phyloP scores from a whole-genome alignment of 139 green algal genomes.

The Coelastrella sp. region DNA sequence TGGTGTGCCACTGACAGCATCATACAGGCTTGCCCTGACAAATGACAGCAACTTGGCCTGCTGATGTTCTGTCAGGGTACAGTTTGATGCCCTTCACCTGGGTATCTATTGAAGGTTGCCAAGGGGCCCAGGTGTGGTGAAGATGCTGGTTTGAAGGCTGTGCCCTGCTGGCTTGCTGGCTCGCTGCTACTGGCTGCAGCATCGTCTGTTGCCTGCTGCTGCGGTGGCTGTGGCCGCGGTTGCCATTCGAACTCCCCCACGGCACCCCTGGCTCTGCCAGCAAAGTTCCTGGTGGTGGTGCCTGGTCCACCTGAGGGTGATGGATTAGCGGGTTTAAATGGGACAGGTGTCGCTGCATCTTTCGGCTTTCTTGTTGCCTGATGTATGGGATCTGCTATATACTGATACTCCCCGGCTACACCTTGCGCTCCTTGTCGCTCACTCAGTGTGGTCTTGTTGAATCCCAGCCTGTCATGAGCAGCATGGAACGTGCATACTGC shows the following conservation, averaged over 20 bases:
- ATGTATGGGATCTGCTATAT: constrained; percentile 53
- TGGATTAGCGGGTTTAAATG: constrained; percentile 69
- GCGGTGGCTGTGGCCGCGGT: constrained; percentile 14
- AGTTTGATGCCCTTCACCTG: too few relatives aligned
- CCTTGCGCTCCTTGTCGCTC: constrained; percentile 51
- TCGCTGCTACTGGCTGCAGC: not conserved
- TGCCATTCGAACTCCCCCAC: constrained; percentile 46
- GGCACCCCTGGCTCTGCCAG: constrained; percentile 28
- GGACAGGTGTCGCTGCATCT: constrained; percentile 33
- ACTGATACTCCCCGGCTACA: constrained; percentile 53
- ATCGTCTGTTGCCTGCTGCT: not conserved
- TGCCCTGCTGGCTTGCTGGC: not conserved
- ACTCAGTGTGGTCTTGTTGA: constrained; percentile 64
- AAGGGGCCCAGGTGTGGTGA: constrained; percentile 24
- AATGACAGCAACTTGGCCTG: too few relatives aligned
- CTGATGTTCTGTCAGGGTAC: too few relatives aligned
- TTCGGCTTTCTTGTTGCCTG: constrained; percentile 32
- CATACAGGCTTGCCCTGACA: too few relatives aligned
- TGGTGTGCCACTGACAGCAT: too few relatives aligned
- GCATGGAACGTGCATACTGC: too few relatives aligned
- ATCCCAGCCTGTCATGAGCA: constrained; percentile 48
- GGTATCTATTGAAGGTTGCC: constrained; percentile 33
- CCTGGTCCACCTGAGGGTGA: constrained; percentile 52
- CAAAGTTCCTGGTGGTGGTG: constrained; percentile 37
- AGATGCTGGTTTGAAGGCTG: constrained; percentile 19